Evolutionary conservation across 352 stramenopile species (phyloP), one percentile per base, ranked within the genome.

Genomic region (Phytophthora fragariae): DNA sequence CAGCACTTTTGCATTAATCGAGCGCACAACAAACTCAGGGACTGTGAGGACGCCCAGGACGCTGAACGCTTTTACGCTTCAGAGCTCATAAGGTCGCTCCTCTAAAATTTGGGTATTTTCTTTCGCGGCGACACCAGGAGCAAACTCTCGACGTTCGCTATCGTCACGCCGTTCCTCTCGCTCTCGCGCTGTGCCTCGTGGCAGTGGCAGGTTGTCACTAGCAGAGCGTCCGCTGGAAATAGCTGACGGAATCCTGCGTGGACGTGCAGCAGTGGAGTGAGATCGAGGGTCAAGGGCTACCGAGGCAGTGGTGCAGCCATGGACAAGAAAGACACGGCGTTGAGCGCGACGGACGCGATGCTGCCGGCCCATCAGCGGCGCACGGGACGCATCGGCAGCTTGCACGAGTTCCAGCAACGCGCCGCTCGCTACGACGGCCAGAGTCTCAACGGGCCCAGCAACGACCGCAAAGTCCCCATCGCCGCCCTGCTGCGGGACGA

Each of bases 401-500:
- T 95, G 29, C 85, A 92, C 63, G 89, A 95, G 80, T 95, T 95
- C 77, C 86, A 94, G 74, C 88, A 94, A 71, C 88, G 88, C 33
- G 88, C 84, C 44, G 80, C 84, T 47, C 86, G 80, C 31, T 93
- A 93, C 46, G 73, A 80, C 62, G 53, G 46, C 27, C 46, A 41
- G 31, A 44, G 54, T 33, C 9, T 24, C 55, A 65, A 44, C 44
- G 67, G 72, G 53, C 24, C 62, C 19, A 27, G 35, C 24, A 68
- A 83, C 19, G 83, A 70, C 41, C 79, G 78, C 0, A 63, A 57
- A 7, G 65, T 70, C 27, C 67, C 60, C 21, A 61, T 80, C 12
- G 49, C 37, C 19, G 55, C 39, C 9, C 44, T 77, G 33, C 52
- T 76, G 44, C 57, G 35, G 15, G 65, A 75, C 44, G 69, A 77